phyloP scores from a whole-genome alignment of 2,329 filamentous ascomycete genomes.

The Fusarium sp. region DNA sequence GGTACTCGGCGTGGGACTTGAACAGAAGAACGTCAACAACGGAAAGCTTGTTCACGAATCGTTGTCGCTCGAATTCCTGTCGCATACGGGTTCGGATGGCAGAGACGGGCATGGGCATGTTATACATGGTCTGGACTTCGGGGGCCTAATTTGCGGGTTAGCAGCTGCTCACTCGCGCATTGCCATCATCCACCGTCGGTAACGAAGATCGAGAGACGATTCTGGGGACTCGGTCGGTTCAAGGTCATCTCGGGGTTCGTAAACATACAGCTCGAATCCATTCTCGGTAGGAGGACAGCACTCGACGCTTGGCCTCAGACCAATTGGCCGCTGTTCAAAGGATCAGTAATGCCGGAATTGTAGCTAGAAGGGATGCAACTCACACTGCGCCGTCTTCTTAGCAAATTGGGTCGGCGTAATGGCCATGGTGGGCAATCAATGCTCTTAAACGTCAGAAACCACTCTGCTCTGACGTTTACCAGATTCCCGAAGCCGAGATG shows the following conservation, averaged over 20 bases:
- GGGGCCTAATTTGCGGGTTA: conserved; percentile 73
- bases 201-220: background rate
- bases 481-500: conserved; percentile 44
- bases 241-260: conserved; percentile 8
- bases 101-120: conserved; percentile 87
- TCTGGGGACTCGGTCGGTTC: background rate
- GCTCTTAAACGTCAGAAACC: conserved; percentile 46
- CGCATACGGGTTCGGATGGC: conserved; percentile 91
- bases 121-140: conserved; percentile 98
- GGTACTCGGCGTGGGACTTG: conserved; percentile 92
- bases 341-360: conserved; percentile 50
- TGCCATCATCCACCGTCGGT: background rate
- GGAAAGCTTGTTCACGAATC: conserved; percentile 89
- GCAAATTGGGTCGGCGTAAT: conserved; percentile 95
- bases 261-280: conserved; percentile 93
- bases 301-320: conserved; percentile 87
- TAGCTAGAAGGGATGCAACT: conserved; percentile 50
- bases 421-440: conserved; percentile 72
- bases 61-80: conserved; percentile 95
- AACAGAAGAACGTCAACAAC: conserved; percentile 91
- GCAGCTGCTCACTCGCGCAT: background rate
- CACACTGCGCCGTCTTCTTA: conserved; percentile 81
- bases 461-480: conserved; percentile 48
- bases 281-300: conserved; percentile 89
- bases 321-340: conserved; percentile 79